Percentiles rank a stretch among this genome's conserved stretches.
Evolutionary conservation across 257 asterid species (phyloP).

Genomic region (Avicennia marina): DNA sequence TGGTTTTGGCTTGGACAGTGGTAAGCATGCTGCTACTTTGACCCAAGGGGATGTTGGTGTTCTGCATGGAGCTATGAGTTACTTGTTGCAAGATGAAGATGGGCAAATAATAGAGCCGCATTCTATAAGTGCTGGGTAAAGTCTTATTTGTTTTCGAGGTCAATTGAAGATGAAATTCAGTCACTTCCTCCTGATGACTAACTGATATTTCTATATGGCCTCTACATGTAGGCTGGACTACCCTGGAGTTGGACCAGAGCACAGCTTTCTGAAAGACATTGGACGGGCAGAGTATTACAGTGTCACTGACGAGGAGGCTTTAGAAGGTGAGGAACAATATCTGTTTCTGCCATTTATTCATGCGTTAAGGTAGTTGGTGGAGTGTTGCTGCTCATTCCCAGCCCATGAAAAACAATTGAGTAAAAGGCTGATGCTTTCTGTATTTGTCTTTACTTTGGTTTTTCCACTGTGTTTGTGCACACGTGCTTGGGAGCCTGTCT

Average conservation of each 20-base stretch:
- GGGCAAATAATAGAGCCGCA: constrained; percentile 95
- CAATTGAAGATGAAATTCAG: constrained; percentile 1
- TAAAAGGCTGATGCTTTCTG: too few relatives aligned
- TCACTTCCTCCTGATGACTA: background rate
- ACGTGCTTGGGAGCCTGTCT: too few relatives aligned
- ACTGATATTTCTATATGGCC: constrained; percentile 8
- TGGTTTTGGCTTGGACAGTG: constrained; percentile 88
- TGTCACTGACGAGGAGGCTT: constrained; percentile 85
- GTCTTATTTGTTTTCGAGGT: background rate
- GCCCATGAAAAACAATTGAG: too few relatives aligned
- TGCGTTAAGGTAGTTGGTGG: too few relatives aligned
- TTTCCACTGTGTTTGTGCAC: too few relatives aligned
- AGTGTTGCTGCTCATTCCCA: too few relatives aligned
- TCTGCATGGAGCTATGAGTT: constrained; percentile 96
- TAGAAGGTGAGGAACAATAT: constrained; percentile 54
- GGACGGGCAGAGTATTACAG: constrained; percentile 85
- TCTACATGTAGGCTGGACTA: constrained; percentile 57
- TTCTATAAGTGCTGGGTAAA: constrained; percentile 93
- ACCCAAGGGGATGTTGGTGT: constrained; percentile 92
- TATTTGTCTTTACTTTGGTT: too few relatives aligned
- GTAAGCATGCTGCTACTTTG: constrained; percentile 95
- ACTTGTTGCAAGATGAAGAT: constrained; percentile 88
- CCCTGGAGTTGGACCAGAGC: constrained; percentile 98
- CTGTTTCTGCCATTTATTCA: background rate
- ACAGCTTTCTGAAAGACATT: constrained; percentile 86